Base-by-base conservation (phyloP, 164 flowering plant species). In the Stephania japonica region DNA sequence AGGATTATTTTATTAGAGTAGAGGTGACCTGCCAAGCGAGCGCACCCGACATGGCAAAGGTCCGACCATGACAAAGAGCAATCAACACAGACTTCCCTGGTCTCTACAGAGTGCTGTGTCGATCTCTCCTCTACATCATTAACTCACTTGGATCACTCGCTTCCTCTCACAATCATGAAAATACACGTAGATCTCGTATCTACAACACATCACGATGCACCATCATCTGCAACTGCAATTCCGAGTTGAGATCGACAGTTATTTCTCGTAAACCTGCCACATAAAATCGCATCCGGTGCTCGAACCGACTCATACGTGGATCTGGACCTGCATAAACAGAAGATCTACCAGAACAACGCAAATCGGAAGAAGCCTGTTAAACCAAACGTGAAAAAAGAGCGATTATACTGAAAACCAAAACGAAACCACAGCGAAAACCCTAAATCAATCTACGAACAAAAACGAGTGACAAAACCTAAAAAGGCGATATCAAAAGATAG, bases 21-120 rank as follows among this genome's bases (percentile, higher is more conserved):
- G 32, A 23, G 1, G 16, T 82, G 92, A 86, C 92, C 92, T 86
- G 92, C 95, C 92, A 90, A 78, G 92, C 88, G 81, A 90, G 95
- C 92, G 91, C 95, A 90, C 95, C 95, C 79, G 84, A 41, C 92
- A 89, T 90, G 92, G 92, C 92, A 90, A 90, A 90, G 94, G 89
- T 80, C 89, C 10, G 49, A 50, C 53, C 27, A 73, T 47, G 53
- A 47, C 75, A 73, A 49, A 66, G n/a, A 32, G 41, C 7, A 21
- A n/a, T 7, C 73, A 11, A 71, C 50, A 71, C 71, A 69, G 42
- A 10, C 53, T 32, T 32, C 38, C 4, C 53, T 14, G 16, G 2
- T 9, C 12, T 11, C 53, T 47, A 47, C 13, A 9, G 53, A 47
- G 53, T 14, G 53, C 16, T 47, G 53, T 47, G 10, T 5, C 27